Conservation (phyloP, 345 rosid species). For the Firmiana major region DNA sequence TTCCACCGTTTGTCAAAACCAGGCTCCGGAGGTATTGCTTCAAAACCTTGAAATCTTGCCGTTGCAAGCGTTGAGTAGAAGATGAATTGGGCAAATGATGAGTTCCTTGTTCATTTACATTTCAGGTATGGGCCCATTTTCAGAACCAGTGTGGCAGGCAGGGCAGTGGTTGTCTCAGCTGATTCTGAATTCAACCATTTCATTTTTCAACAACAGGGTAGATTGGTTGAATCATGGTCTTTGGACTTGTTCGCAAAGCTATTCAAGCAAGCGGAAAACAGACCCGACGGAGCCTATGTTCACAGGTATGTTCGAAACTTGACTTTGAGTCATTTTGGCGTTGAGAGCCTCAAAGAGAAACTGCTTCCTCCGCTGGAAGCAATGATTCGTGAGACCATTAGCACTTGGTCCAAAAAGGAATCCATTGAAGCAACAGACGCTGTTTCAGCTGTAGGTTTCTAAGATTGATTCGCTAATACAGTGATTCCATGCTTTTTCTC, state of each 20-base stretch:
- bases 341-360: conserved; percentile 22
- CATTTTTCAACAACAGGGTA: conserved; percentile 26
- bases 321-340: conserved; percentile 17
- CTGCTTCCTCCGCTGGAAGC: conserved; percentile 18
- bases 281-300: conserved; percentile 3
- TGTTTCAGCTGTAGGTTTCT: conserved; percentile 6
- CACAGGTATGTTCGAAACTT: conserved; percentile 21
- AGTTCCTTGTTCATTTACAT: background rate
- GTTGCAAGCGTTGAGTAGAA: background rate
- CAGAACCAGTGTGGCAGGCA: conserved; percentile 31
- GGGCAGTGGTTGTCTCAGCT: conserved; percentile 22
- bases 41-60: background rate
- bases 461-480: background rate
- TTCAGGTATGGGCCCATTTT: conserved; percentile 30
- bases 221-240: conserved; percentile 22
- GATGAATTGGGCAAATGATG: no score
- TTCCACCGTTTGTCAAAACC: conserved; percentile 21
- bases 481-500: background rate
- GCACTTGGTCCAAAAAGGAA: conserved; percentile 19
- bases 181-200: conserved; percentile 30
- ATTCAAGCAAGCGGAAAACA: background rate
- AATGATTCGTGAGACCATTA: background rate
- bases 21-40: conserved; percentile 13
- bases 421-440: conserved; percentile 18
- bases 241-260: conserved; percentile 25